Percentiles rank a stretch among this genome's conserved stretches.
Conservation (phyloP, 1,284 basidiomycete genomes). For the Violaceomyces palustris region DNA sequence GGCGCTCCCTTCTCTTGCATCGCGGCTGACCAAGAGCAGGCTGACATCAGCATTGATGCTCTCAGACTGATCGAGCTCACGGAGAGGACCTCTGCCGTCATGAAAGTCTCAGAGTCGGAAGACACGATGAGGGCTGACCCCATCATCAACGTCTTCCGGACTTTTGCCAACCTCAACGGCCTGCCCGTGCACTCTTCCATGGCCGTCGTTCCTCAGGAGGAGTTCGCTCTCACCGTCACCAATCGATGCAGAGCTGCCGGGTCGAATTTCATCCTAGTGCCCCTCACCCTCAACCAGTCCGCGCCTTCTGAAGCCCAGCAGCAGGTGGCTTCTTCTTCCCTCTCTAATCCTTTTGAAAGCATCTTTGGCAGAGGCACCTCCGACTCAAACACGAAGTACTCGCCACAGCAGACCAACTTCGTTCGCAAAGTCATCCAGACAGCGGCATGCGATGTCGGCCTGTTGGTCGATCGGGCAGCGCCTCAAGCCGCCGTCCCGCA, state of each 20-base stretch:
- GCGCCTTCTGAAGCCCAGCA: not conserved
- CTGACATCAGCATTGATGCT: constrained; percentile 35
- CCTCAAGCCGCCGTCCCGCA: no score
- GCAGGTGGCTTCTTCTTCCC: constrained; percentile 13
- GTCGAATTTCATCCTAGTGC: constrained; percentile 73
- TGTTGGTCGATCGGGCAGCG: constrained; percentile 68
- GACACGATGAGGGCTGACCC: constrained; percentile 68
- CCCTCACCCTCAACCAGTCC: constrained; percentile 61
- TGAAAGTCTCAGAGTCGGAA: constrained; percentile 71
- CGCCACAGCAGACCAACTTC: constrained; percentile 59
- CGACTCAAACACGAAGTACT: constrained; percentile 33
- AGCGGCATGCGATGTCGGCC: constrained; percentile 59
- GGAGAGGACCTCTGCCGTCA: constrained; percentile 76
- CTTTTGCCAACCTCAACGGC: constrained; percentile 71
- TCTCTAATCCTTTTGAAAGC: constrained; percentile 35
- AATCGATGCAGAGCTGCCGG: constrained; percentile 61
- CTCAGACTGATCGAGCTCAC: constrained; percentile 63
- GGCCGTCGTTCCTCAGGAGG: constrained; percentile 66
- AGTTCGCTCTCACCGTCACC: constrained; percentile 67
- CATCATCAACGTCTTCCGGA: constrained; percentile 71
- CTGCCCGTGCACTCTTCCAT: constrained; percentile 62
- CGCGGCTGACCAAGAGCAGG: constrained; percentile 8
- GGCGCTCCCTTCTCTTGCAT: constrained; percentile 15
- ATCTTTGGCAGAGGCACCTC: constrained; percentile 34
- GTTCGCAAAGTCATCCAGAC: constrained; percentile 72